Percentiles rank a stretch among this genome's conserved stretches.
Evolutionary conservation across 352 stramenopile species (phyloP).

Genomic region (Phytophthora meadii): DNA sequence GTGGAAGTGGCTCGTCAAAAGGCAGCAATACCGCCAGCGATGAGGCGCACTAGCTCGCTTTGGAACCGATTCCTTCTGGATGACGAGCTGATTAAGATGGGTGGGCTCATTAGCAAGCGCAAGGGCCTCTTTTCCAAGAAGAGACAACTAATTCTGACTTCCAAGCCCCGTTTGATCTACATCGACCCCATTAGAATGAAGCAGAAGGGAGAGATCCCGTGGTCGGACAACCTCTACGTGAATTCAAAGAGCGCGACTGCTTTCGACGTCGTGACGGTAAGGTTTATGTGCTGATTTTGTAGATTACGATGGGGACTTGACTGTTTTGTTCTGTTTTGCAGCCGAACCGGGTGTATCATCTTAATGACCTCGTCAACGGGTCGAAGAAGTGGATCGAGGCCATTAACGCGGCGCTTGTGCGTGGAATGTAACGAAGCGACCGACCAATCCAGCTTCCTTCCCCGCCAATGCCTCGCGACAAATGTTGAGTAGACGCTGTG

Average conservation of each 20-base stretch:
- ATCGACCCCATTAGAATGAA: slow-evolving; percentile 92
- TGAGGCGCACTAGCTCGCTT: slow-evolving; percentile 77
- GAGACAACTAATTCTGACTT: slow-evolving; percentile 86
- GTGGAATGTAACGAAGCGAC: slow-evolving; percentile 54
- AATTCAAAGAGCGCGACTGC: slow-evolving; percentile 85
- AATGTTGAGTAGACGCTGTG: slow-evolving; percentile 46
- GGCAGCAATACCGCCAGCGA: slow-evolving; percentile 65
- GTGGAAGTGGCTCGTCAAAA: slow-evolving; percentile 85
- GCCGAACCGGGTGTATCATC: slow-evolving; percentile 89
- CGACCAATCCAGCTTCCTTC: slow-evolving; percentile 18
- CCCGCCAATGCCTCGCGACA: slow-evolving; percentile 23
- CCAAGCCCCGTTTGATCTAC: slow-evolving; percentile 89
- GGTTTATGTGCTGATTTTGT: slow-evolving; percentile 2
- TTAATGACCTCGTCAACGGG: slow-evolving; percentile 89
- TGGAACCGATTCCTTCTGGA: slow-evolving; percentile 90
- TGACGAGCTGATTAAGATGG: slow-evolving; percentile 89
- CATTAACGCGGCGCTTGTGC: slow-evolving; percentile 85
- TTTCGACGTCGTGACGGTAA: slow-evolving; percentile 89
- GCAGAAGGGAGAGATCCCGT: slow-evolving; percentile 90
- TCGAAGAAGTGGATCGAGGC: slow-evolving; percentile 92
- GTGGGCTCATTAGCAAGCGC: slow-evolving; percentile 87
- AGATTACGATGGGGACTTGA: neutral
- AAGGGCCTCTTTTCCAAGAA: slow-evolving; percentile 92
- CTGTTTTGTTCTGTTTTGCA: slow-evolving; percentile 30
- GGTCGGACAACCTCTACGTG: slow-evolving; percentile 87